phyloP scores from a whole-genome alignment of 495 filamentous ascomycete species.

The Penicillium bialowiezense region DNA sequence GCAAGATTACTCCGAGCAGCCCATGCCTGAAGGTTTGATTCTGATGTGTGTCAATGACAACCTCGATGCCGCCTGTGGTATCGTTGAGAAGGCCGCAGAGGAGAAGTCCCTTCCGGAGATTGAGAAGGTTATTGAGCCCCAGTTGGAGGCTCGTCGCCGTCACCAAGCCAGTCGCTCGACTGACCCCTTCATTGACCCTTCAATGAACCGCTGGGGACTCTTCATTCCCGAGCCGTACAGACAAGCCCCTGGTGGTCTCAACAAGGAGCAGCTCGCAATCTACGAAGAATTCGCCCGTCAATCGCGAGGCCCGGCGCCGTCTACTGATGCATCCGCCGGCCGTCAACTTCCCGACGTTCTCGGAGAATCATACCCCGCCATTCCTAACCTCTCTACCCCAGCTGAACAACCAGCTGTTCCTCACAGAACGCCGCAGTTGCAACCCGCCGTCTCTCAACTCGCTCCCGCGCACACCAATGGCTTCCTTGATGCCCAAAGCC shows the following conservation, averaged over 20 bases:
- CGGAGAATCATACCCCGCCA: conserved; percentile 75
- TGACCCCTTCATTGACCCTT: conserved; percentile 78
- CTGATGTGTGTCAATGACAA: conserved; percentile 99
- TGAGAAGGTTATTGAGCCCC: conserved; percentile 78
- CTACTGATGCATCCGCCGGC: conserved; percentile 15
- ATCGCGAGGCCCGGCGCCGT: conserved; percentile 52
- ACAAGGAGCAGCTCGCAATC: conserved; percentile 87
- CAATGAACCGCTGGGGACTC: conserved; percentile 78
- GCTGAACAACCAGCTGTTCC: conserved; percentile 75
- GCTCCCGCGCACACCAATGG: conserved; percentile 53
- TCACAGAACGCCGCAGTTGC: conserved; percentile 65
- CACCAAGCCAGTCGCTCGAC: conserved; percentile 68
- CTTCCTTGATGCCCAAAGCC: conserved; percentile 59
- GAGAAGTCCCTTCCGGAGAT: conserved; percentile 91
- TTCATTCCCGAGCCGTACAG: conserved; percentile 90
- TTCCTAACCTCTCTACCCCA: conserved; percentile 74
- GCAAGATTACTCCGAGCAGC: conserved; percentile 64
- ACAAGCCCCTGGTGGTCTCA: conserved; percentile 74
- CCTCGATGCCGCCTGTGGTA: conserved; percentile 83
- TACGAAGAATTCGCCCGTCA: conserved; percentile 94
- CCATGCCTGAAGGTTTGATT: conserved; percentile 81
- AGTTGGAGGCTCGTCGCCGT: conserved; percentile 69
- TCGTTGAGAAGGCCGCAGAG: conserved; percentile 92
- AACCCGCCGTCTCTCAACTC: conserved; percentile 46
- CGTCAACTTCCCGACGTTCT: conserved; percentile 70